phyloP scores from a whole-genome alignment of 2,329 filamentous ascomycete genomes.

The Scytalidium sp. region DNA sequence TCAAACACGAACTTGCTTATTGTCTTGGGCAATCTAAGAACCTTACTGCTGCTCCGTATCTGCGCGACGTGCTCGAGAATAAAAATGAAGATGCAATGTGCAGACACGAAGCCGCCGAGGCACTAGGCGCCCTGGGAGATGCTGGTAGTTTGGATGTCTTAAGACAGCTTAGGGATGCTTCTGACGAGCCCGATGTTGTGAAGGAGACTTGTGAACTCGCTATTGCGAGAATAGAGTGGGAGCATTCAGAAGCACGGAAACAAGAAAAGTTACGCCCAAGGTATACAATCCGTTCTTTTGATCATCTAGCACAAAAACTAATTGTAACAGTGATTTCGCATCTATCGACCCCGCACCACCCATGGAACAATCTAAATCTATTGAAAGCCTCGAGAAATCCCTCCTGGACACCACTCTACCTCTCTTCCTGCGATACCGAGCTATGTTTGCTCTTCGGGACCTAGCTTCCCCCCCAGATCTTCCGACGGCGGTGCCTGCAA shows the following conservation, averaged over 20 bases:
- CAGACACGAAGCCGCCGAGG: conserved; percentile 93
- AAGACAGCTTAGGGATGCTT: conserved; percentile 68
- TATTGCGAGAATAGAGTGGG: conserved; percentile 91
- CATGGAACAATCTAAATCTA: conserved; percentile 68
- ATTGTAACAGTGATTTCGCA: conserved; percentile 72
- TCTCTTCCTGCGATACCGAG: conserved; percentile 90
- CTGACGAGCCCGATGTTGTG: conserved; percentile 76
- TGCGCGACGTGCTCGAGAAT: conserved; percentile 74
- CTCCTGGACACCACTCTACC: conserved; percentile 77
- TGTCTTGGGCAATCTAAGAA: conserved; percentile 91
- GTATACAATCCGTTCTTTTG: conserved; percentile 42
- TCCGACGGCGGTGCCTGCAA: conserved; percentile 82
- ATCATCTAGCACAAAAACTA: conserved; percentile 6
- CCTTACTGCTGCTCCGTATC: conserved; percentile 65
- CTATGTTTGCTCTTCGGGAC: conserved; percentile 97
- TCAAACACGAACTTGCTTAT: conserved; percentile 97
- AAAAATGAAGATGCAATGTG: conserved; percentile 89
- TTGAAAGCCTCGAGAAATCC: conserved; percentile 70
- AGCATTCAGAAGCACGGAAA: conserved; percentile 69
- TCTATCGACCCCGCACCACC: conserved; percentile 95
- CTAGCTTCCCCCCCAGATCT: conserved; percentile 90
- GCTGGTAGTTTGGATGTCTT: conserved; percentile 71
- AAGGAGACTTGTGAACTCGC: conserved; percentile 96
- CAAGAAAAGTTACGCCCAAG: conserved; percentile 78
- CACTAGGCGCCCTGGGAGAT: conserved; percentile 82